A percentile compares a stretch with the other conserved stretches of the same genome.
These are phyloP conservation scores for Crithidia brevicula DNA, from an alignment of 208 protist species.

Conservation along the genomic window DNA sequence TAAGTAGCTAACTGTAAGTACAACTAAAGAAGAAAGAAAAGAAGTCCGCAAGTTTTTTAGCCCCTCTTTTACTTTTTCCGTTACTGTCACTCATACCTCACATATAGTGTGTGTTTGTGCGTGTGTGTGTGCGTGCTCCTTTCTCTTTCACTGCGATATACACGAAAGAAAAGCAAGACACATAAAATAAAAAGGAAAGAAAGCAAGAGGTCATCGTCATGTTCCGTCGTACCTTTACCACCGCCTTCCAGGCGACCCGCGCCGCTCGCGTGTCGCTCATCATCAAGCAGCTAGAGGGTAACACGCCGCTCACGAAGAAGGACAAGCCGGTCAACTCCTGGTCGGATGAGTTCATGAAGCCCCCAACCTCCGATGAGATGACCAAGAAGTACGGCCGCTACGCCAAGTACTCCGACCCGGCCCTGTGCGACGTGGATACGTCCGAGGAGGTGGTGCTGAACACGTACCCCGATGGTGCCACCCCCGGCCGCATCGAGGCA, in stretches of 20 bases:
- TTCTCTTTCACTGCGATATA: slow-evolving; percentile 11
- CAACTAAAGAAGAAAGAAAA: slow-evolving; percentile 2
- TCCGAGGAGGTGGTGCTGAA: slow-evolving; percentile 90
- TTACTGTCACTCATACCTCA: not conserved
- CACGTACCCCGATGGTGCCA: slow-evolving; percentile 85
- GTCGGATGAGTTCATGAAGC: slow-evolving; percentile 88
- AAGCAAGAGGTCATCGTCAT: slow-evolving; percentile 32
- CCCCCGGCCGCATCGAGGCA: slow-evolving; percentile 83
- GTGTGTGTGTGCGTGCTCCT: slow-evolving; percentile 6
- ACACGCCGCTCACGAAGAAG: slow-evolving; percentile 80
- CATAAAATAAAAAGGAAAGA: slow-evolving; percentile 7
- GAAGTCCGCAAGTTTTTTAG: too few species aligned
- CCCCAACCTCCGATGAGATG: slow-evolving; percentile 77
- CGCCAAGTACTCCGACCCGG: slow-evolving; percentile 88
- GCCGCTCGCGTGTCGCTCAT: slow-evolving; percentile 67
- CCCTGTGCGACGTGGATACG: slow-evolving; percentile 76
- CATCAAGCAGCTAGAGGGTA: slow-evolving; percentile 86
- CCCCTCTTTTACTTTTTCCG: not conserved
- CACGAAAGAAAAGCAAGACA: too few species aligned
- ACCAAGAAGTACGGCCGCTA: slow-evolving; percentile 79
- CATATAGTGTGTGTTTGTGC: not conserved
- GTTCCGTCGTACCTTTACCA: slow-evolving; percentile 69
- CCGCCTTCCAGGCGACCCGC: slow-evolving; percentile 69
- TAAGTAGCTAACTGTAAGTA: slow-evolving; percentile 11
- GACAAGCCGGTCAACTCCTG: slow-evolving; percentile 86